Evolutionary conservation across 805 yeast genomes (phyloP), one percentile per base, ranked within the genome.

Genomic region (Dipodascus geniculatus): DNA sequence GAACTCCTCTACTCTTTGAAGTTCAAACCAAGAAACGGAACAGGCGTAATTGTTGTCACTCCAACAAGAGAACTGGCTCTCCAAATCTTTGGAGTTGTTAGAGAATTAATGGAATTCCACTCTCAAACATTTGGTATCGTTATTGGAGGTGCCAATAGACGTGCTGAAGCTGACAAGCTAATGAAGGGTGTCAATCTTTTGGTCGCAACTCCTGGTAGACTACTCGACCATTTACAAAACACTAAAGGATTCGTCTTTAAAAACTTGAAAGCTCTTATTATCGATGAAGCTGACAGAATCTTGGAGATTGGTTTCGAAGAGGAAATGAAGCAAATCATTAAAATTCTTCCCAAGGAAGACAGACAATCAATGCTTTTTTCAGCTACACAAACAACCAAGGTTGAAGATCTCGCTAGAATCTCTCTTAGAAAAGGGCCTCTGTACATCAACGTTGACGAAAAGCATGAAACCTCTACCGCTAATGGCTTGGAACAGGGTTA

Each of bases 331-430:
- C 98, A 93, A 71, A 93, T 93, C 65, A 87, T 93, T 65, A 87
- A 84, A 70, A 87, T 95, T 58, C 74, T 93, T 64, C 99, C 99
- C 48, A 85, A 81, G 57, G 91, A 88, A 60, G 90, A 85, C 60
- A 84, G 99, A 71, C 99, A 93, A 70, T 78, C 96, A 44, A 91
- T 93, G 98, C 74, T 93, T 58, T 93, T 93, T 67, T 91, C 98
- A n/a, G 99, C 99, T 50, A 93, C 99, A 1, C 99, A 93, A 71
- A 93, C 99, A 28, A 93, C 98, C 44, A 93, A 95, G 72, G 99
- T 93, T 59, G 98, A 93, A 70, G 99, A 93, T 73, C 76, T 93
- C 65, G 99, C 99, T 16, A 81, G 99, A 71, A 91, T 93, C 52
- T 91, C 99, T 2, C 76, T 95, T 63, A 82, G 95, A 68, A 83